Percentiles rank a stretch among this genome's conserved stretches.
phyloP scores from a whole-genome alignment of 345 rosid genomes.

The Tarenaya hassleriana region DNA sequence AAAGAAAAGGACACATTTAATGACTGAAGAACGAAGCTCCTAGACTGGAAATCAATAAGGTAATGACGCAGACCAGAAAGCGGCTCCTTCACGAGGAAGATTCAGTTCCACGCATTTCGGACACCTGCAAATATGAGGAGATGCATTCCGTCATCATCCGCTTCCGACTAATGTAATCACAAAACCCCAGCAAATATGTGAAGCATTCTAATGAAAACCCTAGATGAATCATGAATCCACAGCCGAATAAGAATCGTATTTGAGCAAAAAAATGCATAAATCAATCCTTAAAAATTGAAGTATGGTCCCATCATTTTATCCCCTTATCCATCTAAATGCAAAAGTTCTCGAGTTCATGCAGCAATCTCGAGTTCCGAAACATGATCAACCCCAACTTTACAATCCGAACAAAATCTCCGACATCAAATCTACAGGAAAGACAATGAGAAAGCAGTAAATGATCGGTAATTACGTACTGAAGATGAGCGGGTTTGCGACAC shows the following conservation, averaged over 20 bases:
- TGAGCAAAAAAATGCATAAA: background rate
- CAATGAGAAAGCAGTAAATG: background rate
- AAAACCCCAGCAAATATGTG: background rate
- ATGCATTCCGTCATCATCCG: background rate
- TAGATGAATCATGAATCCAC: background rate
- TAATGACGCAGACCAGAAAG: constrained; percentile 63
- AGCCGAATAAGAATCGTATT: background rate
- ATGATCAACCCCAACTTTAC: background rate
- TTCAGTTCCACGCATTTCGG: constrained; percentile 83
- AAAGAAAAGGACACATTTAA: constrained; percentile 11
- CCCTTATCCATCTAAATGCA: background rate
- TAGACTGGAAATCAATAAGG: background rate
- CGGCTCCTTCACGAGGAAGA: constrained; percentile 90
- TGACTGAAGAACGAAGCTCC: background rate
- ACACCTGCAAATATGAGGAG: constrained; percentile 46
- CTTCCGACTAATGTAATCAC: too few species aligned
- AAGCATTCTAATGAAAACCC: background rate
- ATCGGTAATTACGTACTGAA: constrained; percentile 32
- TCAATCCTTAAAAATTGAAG: constrained; percentile 1
- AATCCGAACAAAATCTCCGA: background rate
- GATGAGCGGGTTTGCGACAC: constrained; percentile 33
- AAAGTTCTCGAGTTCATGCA: background rate
- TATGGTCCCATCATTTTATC: background rate
- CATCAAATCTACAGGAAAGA: constrained; percentile 1
- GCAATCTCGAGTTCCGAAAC: constrained; percentile 1